Evolutionary conservation across 139 green algal species (phyloP), one percentile per base, ranked within the genome.

Genomic region (Trebouxia sp.): DNA sequence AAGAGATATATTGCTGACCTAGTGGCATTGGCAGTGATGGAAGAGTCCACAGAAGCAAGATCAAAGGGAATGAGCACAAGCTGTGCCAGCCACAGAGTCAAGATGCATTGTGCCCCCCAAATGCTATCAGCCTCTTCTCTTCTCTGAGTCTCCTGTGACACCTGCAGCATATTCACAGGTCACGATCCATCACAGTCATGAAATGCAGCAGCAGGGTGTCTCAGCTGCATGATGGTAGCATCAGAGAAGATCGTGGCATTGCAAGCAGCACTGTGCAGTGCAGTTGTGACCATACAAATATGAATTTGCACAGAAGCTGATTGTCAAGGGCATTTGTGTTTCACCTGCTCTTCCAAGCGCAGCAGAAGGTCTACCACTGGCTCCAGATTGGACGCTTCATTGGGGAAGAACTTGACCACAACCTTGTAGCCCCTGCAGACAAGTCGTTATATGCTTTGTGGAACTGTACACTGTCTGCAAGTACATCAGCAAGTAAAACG

Each of bases 21-120:
- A 8, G 26, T 37, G 8, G 4, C 39, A 26, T 20, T 8, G 28
- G 26, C 24, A n/a, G 41, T 56, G 26, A 88, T 35, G 28, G 79
- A 84, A 30, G 85, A 87, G 81, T 99, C 96, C 7, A 99, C 75
- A 0, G 88, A 91, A 24, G 87, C 74, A 24, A 99, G 88, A 85
- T 97, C 91, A 82, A 99, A 99, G 24, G 97, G 97, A 9, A 97
- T 90, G 10, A 98, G 89, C 39, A 95, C 92, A 30, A 99, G 87
- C 47, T 97, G 90, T 32, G 92, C 94, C 6, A 99, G 90, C 97
- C 97, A 99, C n/a, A 98, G 87, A 43, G 99, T 88, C 67, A 98
- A 78, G 28, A 93, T 90, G 67, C 85, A 93, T 51, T 94, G 89
- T 6, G 90, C 88, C 84, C 98, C 92, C 80, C 67, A 83, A 15